Evolutionary conservation across 768 basidiomycete species (phyloP).

Genomic region (Gymnopilus junonius): DNA sequence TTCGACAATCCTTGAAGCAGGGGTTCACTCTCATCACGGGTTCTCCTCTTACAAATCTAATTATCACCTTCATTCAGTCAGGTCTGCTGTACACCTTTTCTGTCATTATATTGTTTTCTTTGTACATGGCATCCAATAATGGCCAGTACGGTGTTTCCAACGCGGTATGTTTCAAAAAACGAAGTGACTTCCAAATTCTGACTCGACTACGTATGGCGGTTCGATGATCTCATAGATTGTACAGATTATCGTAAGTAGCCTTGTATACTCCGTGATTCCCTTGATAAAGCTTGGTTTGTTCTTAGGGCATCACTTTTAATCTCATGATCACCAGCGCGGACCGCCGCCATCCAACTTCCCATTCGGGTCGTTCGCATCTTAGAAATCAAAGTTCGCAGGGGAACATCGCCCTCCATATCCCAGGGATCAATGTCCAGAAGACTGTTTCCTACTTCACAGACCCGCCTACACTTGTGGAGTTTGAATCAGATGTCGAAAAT

Average conservation of each 20-base stretch:
- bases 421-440: slow-evolving; percentile 38
- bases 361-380: background rate
- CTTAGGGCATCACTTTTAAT: slow-evolving; percentile 33
- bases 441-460: slow-evolving; percentile 30
- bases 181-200: background rate
- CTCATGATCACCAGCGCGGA: slow-evolving; percentile 27
- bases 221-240: slow-evolving; percentile 33
- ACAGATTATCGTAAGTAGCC: slow-evolving; percentile 42
- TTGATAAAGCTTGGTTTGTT: background rate
- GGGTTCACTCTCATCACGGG: slow-evolving; percentile 19
- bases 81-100: slow-evolving; percentile 43
- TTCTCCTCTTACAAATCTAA: slow-evolving; percentile 31
- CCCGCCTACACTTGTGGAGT: slow-evolving; percentile 3
- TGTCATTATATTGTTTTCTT: slow-evolving; percentile 37
- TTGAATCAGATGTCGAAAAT: slow-evolving; percentile 6
- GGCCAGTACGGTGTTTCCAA: slow-evolving; percentile 42
- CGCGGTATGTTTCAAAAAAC: slow-evolving; percentile 30
- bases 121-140: slow-evolving; percentile 40
- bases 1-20: slow-evolving; percentile 31
- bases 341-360: slow-evolving; percentile 2
- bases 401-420: slow-evolving; percentile 28
- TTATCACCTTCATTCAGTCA: slow-evolving; percentile 42
- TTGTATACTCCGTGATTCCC: background rate
- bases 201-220: background rate
- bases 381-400: slow-evolving; percentile 15